These are phyloP conservation scores for Microdochium nivale DNA, from an alignment of 2,329 filamentous ascomycete genomes.

Conservation along the genomic window DNA sequence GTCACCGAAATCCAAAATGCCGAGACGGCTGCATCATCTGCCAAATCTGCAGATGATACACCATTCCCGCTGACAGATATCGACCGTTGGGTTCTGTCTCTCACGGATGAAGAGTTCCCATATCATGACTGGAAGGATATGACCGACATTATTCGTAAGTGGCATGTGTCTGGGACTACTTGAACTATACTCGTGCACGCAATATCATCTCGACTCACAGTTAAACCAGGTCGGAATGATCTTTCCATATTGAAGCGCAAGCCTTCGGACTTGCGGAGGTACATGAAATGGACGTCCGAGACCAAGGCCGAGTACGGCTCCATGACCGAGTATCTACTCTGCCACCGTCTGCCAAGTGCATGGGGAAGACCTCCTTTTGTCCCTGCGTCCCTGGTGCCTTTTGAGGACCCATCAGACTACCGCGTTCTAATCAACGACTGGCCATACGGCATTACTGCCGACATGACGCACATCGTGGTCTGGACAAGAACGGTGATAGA, in stretches of 20 bases:
- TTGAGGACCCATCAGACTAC: constrained; percentile 47
- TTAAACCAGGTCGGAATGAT: constrained; percentile 33
- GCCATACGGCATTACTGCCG: constrained; percentile 70
- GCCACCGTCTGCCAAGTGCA: constrained; percentile 54
- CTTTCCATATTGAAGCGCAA: constrained; percentile 70
- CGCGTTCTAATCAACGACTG: constrained; percentile 82
- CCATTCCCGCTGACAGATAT: constrained; percentile 52
- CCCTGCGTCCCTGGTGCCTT: constrained; percentile 39
- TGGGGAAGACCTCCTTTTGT: constrained; percentile 59
- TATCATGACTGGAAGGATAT: constrained; percentile 68
- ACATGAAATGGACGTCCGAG: constrained; percentile 67
- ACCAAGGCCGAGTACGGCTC: constrained; percentile 68
- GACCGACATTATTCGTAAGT: constrained; percentile 54
- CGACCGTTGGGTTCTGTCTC: constrained; percentile 49
- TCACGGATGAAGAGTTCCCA: constrained; percentile 62
- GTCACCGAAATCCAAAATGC: constrained; percentile 1
- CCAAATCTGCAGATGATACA: constrained; percentile 23
- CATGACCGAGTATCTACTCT: constrained; percentile 70
- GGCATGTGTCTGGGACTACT: not conserved
- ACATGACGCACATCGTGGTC: constrained; percentile 74
- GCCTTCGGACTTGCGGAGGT: constrained; percentile 71
- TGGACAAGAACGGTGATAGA: constrained; percentile 82
- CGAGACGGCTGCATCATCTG: not conserved
- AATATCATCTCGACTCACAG: constrained; percentile 22
- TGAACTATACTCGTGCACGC: not conserved